phyloP scores from a whole-genome alignment of 2,329 filamentous ascomycete species.

The Tolypocladium endophyticum region DNA sequence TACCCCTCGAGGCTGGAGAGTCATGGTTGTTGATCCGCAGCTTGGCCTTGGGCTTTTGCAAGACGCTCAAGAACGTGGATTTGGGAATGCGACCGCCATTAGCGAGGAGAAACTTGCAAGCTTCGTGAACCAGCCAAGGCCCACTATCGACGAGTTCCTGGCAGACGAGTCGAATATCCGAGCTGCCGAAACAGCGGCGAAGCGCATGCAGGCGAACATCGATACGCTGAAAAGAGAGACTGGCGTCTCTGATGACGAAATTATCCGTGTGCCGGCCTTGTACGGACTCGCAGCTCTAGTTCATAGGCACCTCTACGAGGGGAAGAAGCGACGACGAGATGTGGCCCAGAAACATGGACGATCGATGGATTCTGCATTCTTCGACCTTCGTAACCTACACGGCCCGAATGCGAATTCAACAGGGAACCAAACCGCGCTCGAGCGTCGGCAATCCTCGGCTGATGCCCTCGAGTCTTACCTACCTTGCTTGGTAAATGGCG shows the following conservation, averaged over 20 bases:
- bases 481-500: slow-evolving; percentile 10
- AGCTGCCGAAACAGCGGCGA: not conserved
- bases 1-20: slow-evolving; percentile 12
- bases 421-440: not conserved
- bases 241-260: slow-evolving; percentile 8
- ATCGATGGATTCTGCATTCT: not conserved
- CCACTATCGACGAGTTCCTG: not conserved
- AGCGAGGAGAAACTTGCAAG: not conserved
- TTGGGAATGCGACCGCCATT: not conserved
- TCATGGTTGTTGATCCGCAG: slow-evolving; percentile 10
- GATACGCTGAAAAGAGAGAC: slow-evolving; percentile 9
- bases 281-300: not conserved
- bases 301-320: slow-evolving; percentile 1
- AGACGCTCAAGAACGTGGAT: slow-evolving; percentile 3
- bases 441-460: not conserved
- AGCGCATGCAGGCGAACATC: slow-evolving; percentile 9
- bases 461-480: slow-evolving; percentile 5
- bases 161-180: not conserved
- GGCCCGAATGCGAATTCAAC: not conserved
- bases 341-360: not conserved
- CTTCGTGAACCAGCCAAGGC: too few relatives aligned
- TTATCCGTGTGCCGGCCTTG: slow-evolving; percentile 10
- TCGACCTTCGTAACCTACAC: not conserved
- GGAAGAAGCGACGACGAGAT: not conserved
- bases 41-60: slow-evolving; percentile 12